Conservation (phyloP, 805 yeast genomes). For the Vanderwaltozyma yarrowii region DNA sequence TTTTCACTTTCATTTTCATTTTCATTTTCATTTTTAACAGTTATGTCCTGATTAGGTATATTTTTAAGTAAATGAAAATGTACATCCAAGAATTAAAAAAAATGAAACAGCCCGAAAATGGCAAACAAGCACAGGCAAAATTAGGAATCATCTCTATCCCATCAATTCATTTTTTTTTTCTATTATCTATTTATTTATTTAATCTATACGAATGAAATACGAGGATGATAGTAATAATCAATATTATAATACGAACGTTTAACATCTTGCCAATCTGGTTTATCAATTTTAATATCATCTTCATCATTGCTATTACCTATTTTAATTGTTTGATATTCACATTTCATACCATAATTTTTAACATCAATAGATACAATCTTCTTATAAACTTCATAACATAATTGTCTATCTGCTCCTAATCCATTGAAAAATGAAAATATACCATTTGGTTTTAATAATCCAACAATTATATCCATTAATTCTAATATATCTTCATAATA, state of each 20-base stretch:
- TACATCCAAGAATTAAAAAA: too few relatives aligned
- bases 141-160: too few relatives aligned
- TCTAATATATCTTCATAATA: constrained; percentile 85
- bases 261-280: constrained; percentile 24
- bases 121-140: too few relatives aligned
- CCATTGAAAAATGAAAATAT: constrained; percentile 90
- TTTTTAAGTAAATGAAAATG: too few relatives aligned
- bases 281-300: background rate
- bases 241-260: constrained; percentile 29
- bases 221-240: constrained; percentile 27
- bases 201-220: constrained; percentile 10
- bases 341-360: constrained; percentile 63
- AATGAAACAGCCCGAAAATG: too few relatives aligned
- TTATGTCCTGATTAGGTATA: too few relatives aligned
- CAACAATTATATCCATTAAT: constrained; percentile 71
- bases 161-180: too few relatives aligned
- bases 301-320: constrained; percentile 7
- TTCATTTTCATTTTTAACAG: too few relatives aligned
- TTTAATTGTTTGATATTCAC: constrained; percentile 35
- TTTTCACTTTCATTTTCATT: too few relatives aligned
- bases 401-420: constrained; percentile 66
- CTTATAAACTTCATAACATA: constrained; percentile 76
- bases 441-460: constrained; percentile 72
- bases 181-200: too few relatives aligned
- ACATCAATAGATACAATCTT: constrained; percentile 73